A percentile compares a stretch with the other conserved stretches of the same genome.
phyloP scores from a whole-genome alignment of 257 asterid genomes.

The Solanum corneliomulleri region DNA sequence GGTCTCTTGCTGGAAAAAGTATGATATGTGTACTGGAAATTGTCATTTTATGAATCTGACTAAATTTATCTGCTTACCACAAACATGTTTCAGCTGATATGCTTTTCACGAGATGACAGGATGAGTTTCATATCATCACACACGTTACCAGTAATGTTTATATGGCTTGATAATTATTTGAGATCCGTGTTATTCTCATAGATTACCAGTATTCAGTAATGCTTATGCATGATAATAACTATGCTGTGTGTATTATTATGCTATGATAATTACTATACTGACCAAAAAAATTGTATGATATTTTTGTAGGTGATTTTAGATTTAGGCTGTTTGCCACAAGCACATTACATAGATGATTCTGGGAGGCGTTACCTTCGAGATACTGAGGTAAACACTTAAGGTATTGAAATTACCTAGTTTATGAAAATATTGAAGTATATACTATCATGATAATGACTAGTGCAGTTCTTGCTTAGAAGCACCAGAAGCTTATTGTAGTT shows the following conservation, averaged over 20 bases:
- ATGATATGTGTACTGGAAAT: not conserved
- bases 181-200: not conserved
- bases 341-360: slow-evolving; percentile 42
- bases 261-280: not conserved
- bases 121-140: not conserved
- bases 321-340: slow-evolving; percentile 68
- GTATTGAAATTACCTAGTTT: not conserved
- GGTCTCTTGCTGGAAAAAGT: not conserved
- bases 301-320: slow-evolving; percentile 53
- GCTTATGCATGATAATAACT: not conserved
- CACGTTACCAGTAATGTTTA: not conserved
- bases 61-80: not conserved
- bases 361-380: slow-evolving; percentile 37
- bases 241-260: not conserved
- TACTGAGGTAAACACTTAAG: slow-evolving; percentile 34
- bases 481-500: not conserved
- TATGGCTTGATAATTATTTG: not conserved
- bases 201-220: not conserved
- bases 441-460: not conserved
- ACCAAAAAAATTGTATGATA: not conserved
- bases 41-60: not conserved
- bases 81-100: not conserved
- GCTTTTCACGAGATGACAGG: not conserved
- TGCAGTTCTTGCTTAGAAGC: not conserved
- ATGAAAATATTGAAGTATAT: not conserved